phyloP scores from a whole-genome alignment of 202 grass and related monocot genomes.

The Cymbopogon flexuosus region DNA sequence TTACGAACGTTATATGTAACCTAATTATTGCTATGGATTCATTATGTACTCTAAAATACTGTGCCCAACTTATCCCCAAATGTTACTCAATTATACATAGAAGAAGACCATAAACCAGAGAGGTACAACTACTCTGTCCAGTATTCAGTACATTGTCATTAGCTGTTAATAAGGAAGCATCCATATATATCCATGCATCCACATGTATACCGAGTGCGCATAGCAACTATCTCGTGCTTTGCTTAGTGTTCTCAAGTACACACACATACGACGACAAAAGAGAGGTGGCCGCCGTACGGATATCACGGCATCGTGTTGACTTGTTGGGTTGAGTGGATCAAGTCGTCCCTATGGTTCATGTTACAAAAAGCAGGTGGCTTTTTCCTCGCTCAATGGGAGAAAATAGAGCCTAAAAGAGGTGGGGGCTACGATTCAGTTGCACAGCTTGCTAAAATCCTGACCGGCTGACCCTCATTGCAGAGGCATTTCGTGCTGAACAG shows the following conservation, averaged over 20 bases:
- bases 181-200: background rate
- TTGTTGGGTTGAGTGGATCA: background rate
- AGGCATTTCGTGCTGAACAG: background rate
- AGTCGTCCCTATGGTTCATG: background rate
- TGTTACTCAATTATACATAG: background rate
- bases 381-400: background rate
- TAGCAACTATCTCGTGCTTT: background rate
- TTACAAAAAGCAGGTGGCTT: background rate
- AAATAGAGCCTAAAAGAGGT: background rate
- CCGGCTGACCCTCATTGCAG: background rate
- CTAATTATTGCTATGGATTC: background rate
- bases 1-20: background rate
- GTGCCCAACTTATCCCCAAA: background rate
- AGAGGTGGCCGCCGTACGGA: background rate
- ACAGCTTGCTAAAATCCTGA: background rate
- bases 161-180: background rate
- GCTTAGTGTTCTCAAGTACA: background rate
- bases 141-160: background rate
- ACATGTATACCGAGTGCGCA: background rate
- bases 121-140: background rate
- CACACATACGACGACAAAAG: background rate
- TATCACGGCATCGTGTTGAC: background rate
- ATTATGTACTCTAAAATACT: background rate
- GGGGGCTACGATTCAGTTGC: conserved; percentile 13
- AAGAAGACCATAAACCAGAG: background rate